Conservation (phyloP, 2,329 filamentous ascomycete species). For the Elsinoe ampelina region DNA sequence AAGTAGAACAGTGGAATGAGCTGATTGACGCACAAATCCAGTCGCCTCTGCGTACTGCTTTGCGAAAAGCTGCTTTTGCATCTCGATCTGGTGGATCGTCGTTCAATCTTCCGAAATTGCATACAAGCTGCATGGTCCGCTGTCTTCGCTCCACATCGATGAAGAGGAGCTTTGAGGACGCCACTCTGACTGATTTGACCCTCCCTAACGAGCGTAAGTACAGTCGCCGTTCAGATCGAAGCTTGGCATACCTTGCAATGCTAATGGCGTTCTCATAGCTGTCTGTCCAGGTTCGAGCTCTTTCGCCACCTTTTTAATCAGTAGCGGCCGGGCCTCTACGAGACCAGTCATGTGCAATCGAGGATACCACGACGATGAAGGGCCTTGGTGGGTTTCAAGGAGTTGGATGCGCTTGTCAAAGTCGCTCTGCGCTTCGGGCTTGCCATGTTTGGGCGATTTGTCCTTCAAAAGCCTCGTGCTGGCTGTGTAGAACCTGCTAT, state of each 20-base stretch:
- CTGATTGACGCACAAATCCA: slow-evolving; percentile 58
- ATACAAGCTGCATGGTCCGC: slow-evolving; percentile 64
- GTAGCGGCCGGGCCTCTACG: neutral
- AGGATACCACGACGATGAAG: slow-evolving; percentile 44
- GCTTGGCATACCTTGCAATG: neutral
- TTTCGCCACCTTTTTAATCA: neutral
- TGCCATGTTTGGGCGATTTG: slow-evolving; percentile 10
- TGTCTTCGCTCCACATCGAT: slow-evolving; percentile 69
- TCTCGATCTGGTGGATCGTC: slow-evolving; percentile 30
- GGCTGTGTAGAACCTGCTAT: slow-evolving; percentile 43
- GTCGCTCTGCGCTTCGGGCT: slow-evolving; percentile 28
- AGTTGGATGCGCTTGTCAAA: slow-evolving; percentile 37
- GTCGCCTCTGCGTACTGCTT: slow-evolving; percentile 69
- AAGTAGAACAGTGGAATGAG: too few relatives aligned
- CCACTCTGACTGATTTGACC: slow-evolving; percentile 59
- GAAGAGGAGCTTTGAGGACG: slow-evolving; percentile 74
- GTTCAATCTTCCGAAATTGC: slow-evolving; percentile 51
- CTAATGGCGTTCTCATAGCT: neutral
- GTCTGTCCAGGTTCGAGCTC: neutral
- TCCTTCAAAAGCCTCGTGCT: slow-evolving; percentile 10
- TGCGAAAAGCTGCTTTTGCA: slow-evolving; percentile 52
- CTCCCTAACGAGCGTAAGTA: slow-evolving; percentile 47
- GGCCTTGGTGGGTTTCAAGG: neutral
- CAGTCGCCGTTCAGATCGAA: neutral
- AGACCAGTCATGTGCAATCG: slow-evolving; percentile 28